A percentile compares a stretch with the other conserved stretches of the same genome.
phyloP scores from a whole-genome alignment of 2,329 filamentous ascomycete genomes.

The Phyllosticta ampelicida region DNA sequence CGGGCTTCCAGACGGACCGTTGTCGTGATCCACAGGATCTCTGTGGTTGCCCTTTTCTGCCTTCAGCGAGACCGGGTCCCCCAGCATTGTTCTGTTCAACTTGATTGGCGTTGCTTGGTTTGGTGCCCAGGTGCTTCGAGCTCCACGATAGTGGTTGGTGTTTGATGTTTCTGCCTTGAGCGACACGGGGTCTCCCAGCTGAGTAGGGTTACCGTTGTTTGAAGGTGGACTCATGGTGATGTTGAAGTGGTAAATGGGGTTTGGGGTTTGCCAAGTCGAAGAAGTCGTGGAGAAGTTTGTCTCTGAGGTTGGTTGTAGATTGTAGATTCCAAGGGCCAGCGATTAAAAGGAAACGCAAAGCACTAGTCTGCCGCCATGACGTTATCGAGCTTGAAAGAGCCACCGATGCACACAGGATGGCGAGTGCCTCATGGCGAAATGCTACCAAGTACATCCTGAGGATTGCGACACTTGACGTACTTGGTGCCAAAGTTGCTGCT shows the following conservation, averaged over 20 bases:
- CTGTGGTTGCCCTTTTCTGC: conserved; percentile 1
- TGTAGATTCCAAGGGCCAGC: background rate
- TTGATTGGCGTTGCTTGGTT: background rate
- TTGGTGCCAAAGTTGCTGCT: background rate
- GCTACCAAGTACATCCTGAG: background rate
- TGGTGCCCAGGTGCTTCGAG: background rate
- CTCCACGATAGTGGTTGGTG: background rate
- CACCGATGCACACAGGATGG: background rate
- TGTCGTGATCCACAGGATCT: conserved; percentile 8
- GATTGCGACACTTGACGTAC: background rate
- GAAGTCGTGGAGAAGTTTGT: background rate
- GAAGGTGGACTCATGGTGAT: background rate
- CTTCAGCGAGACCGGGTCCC: conserved; percentile 8
- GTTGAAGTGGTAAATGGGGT: background rate
- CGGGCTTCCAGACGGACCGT: conserved; percentile 1
- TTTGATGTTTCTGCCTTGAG: conserved; percentile 9
- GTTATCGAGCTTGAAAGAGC: background rate
- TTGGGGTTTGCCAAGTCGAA: background rate
- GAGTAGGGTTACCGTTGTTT: conserved; percentile 7
- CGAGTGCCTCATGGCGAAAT: background rate
- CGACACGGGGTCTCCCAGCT: conserved; percentile 8
- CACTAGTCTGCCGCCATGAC: conserved; percentile 1
- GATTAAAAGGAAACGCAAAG: background rate
- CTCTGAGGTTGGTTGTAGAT: too few relatives aligned
- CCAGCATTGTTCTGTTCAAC: conserved; percentile 9